Conservation (phyloP, 2,329 filamentous ascomycete genomes). For the Colletotrichum sp. region DNA sequence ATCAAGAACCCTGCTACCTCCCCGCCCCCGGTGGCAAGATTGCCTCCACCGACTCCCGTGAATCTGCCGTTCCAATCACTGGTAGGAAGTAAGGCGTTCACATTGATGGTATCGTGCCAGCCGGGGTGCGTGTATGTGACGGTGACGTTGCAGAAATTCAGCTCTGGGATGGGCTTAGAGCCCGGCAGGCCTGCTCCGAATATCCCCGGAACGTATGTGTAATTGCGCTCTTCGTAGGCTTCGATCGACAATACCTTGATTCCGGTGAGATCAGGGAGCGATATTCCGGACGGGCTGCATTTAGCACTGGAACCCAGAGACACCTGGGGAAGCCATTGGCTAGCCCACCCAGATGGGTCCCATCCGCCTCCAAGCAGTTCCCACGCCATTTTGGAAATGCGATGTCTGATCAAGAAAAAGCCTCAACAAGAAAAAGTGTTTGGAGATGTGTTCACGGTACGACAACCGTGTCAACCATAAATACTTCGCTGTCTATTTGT, state of each 20-base stretch:
- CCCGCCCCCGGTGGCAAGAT: not conserved
- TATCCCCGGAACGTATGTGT: not conserved
- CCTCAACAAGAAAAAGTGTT: not conserved
- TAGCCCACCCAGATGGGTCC: not conserved
- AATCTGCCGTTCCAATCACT: constrained; percentile 20
- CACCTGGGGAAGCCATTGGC: not conserved
- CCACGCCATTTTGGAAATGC: not conserved
- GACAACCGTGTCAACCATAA: not conserved
- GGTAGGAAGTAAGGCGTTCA: constrained; percentile 21
- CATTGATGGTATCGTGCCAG: not conserved
- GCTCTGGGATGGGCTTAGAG: not conserved
- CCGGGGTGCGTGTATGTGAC: constrained; percentile 16
- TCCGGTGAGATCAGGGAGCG: not conserved
- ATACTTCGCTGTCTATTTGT: not conserved
- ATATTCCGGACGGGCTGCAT: rapidly evolving
- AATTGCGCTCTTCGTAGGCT: not conserved
- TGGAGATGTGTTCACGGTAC: no score
- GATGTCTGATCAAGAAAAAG: not conserved
- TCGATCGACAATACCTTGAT: not conserved
- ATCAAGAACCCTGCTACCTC: not conserved
- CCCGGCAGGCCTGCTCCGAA: not conserved
- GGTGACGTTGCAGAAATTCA: constrained; percentile 22
- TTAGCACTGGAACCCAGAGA: rapidly evolving
- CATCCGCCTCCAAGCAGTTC: not conserved
- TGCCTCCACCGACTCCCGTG: constrained; percentile 16